Evolutionary conservation across 352 stramenopile genomes (phyloP).

Genomic region (Elongisporangium senticosum): DNA sequence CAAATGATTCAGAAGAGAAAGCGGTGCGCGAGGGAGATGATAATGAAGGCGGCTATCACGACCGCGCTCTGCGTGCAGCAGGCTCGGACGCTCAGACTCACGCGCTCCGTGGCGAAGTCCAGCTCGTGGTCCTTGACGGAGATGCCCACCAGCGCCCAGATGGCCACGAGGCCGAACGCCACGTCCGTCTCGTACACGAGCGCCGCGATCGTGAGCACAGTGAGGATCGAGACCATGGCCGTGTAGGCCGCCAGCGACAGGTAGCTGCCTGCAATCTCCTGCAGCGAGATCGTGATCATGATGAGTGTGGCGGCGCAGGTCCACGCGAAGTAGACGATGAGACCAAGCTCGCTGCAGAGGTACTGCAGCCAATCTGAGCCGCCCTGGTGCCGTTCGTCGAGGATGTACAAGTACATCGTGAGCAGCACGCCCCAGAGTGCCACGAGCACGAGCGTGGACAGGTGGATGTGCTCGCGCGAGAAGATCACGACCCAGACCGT

Average conservation of each 20-base stretch:
- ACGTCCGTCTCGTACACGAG: conserved; percentile 55
- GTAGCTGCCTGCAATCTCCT: conserved; percentile 38
- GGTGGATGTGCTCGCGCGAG: conserved; percentile 52
- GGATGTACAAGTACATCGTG: conserved; percentile 47
- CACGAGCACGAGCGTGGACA: conserved; percentile 41
- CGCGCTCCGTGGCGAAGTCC: conserved; percentile 28
- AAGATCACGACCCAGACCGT: conserved; percentile 50
- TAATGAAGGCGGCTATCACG: conserved; percentile 54
- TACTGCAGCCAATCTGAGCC: conserved; percentile 43
- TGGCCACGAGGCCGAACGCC: conserved; percentile 52
- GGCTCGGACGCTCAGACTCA: conserved; percentile 55
- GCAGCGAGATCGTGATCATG: conserved; percentile 52
- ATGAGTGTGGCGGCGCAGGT: conserved; percentile 64
- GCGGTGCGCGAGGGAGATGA: conserved; percentile 36
- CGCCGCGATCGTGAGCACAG: conserved; percentile 42
- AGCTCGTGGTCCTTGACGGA: conserved; percentile 45
- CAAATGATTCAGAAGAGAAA: conserved; percentile 12
- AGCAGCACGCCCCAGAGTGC: conserved; percentile 65
- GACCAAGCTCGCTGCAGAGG: conserved; percentile 48
- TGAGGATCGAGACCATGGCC: conserved; percentile 46
- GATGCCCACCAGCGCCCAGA: conserved; percentile 59
- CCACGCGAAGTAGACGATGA: conserved; percentile 74
- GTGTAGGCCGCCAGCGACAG: conserved; percentile 54
- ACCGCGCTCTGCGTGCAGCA: conserved; percentile 53
- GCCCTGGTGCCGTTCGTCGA: conserved; percentile 28